These are phyloP conservation scores for Fraxinus greggii DNA, from an alignment of 305 asterid genomes.

Conservation along the genomic window DNA sequence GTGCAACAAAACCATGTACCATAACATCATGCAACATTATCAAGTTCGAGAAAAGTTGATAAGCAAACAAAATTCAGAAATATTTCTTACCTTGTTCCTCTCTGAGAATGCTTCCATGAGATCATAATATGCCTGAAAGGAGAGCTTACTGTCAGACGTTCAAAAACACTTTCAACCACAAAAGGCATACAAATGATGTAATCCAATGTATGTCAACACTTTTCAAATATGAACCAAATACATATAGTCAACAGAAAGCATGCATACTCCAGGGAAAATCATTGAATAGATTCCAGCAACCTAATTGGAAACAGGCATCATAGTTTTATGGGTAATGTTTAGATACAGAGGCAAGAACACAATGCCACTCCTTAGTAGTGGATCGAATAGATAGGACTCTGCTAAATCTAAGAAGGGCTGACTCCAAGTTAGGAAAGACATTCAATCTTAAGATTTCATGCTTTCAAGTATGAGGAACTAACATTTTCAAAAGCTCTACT, in stretches of 20 bases:
- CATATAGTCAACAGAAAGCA: background rate
- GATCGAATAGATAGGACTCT: background rate
- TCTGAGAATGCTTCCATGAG: slow-evolving; percentile 93
- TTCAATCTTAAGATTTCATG: slow-evolving; percentile 17
- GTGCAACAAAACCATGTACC: slow-evolving; percentile 15
- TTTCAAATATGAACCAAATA: slow-evolving; percentile 9
- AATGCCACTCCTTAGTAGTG: background rate
- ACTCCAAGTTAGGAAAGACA: slow-evolving; percentile 10
- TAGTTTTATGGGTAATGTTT: background rate
- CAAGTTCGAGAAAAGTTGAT: slow-evolving; percentile 9
- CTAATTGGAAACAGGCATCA: background rate
- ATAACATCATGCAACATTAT: slow-evolving; percentile 12
- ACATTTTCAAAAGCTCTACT: slow-evolving; percentile 96
- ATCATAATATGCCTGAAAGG: slow-evolving; percentile 79
- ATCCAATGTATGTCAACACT: background rate
- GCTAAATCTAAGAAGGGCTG: background rate
- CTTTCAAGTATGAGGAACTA: slow-evolving; percentile 31
- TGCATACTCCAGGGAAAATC: background rate
- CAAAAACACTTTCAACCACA: slow-evolving; percentile 18
- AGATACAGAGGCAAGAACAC: background rate
- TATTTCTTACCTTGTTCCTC: slow-evolving; percentile 72
- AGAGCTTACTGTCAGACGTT: slow-evolving; percentile 29
- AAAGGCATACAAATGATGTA: background rate
- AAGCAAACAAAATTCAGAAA: background rate
- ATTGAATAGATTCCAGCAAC: background rate